A percentile compares a stretch with the other conserved stretches of the same genome.
These are phyloP conservation scores for Peronospora destructor DNA, from an alignment of 352 stramenopile genomes.

Conservation along the genomic window DNA sequence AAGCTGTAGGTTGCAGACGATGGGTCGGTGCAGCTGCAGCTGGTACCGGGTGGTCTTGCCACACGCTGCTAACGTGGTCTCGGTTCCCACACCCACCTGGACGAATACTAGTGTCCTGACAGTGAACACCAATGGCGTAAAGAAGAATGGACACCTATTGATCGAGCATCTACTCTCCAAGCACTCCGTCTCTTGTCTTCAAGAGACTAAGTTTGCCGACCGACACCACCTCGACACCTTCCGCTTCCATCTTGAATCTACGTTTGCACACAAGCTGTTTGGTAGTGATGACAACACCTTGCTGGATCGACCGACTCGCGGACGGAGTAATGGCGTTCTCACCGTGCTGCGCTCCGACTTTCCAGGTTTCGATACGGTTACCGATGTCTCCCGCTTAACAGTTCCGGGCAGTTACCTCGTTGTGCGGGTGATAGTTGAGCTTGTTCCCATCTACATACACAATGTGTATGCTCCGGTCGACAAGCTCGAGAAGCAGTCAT, in stretches of 20 bases:
- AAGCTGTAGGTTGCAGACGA: not conserved
- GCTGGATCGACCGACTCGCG: not conserved
- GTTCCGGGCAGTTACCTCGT: no score
- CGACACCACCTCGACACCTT: not conserved
- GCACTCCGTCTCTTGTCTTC: not conserved
- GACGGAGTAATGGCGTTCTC: no score
- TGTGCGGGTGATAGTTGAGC: no score
- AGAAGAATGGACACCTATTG: not conserved
- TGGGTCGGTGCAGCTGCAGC: no score
- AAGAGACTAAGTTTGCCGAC: not conserved
- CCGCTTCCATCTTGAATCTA: not conserved
- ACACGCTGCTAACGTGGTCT: not conserved
- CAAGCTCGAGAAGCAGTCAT: no score
- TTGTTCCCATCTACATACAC: no score
- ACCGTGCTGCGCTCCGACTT: no score
- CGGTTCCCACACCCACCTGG: not conserved
- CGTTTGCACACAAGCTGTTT: not conserved
- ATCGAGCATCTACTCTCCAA: not conserved
- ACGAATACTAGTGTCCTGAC: not conserved
- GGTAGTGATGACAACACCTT: not conserved
- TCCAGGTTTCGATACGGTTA: no score
- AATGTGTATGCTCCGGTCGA: no score
- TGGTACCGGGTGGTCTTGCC: not conserved
- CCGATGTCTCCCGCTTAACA: no score
- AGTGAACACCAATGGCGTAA: conserved; percentile 1